A percentile compares a stretch with the other conserved stretches of the same genome.
Evolutionary conservation across 768 basidiomycete genomes (phyloP).

Genomic region (Mycena metata): DNA sequence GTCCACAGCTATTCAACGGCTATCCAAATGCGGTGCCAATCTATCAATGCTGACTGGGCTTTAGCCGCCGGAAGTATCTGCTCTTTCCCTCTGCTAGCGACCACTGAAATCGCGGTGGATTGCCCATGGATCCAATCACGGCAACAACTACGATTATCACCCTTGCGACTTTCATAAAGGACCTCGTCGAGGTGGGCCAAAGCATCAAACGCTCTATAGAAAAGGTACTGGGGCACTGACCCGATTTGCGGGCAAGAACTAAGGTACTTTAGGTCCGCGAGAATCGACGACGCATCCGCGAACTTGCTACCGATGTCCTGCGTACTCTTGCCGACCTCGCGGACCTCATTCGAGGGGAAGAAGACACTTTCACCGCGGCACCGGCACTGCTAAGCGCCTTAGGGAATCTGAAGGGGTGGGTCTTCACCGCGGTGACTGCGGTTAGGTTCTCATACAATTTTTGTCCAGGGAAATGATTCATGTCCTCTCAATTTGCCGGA

Average conservation of each 20-base stretch:
- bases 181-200: constrained; percentile 23
- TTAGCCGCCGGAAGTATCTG: too few species aligned
- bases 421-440: not conserved
- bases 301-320: constrained; percentile 18
- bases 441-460: too few species aligned
- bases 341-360: not conserved
- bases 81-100: too few species aligned
- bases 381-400: constrained; percentile 23
- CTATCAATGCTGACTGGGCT: too few species aligned
- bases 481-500: not conserved
- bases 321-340: constrained; percentile 6
- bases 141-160: too few species aligned
- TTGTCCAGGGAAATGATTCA: constrained; percentile 18
- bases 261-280: constrained; percentile 16
- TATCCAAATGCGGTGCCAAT: too few species aligned
- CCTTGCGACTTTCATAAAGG: constrained; percentile 23
- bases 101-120: too few species aligned
- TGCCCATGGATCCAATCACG: too few species aligned
- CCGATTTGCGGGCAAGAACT: not conserved
- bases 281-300: constrained; percentile 22
- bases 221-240: not conserved
- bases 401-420: constrained; percentile 22
- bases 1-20: too few species aligned
- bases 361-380: not conserved
- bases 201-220: constrained; percentile 23